Evolutionary conservation across 306 rosid species (phyloP).

Genomic region (Dryas drummondii): DNA sequence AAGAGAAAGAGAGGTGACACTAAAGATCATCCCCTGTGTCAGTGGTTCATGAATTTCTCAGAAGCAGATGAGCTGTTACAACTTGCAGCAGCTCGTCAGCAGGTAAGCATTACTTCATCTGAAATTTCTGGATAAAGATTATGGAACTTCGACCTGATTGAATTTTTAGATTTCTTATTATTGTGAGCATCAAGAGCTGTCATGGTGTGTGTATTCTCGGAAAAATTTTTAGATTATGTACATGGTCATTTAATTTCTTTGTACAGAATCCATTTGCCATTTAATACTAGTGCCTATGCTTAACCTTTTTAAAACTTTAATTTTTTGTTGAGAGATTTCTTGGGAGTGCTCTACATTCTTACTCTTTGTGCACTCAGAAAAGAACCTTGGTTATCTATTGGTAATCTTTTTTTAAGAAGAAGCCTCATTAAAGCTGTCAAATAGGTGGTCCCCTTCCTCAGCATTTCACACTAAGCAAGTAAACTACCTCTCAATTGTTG

Average conservation of each 20-base stretch:
- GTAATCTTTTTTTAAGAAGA: not conserved
- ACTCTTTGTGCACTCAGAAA: not conserved
- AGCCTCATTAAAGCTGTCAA: too few relatives aligned
- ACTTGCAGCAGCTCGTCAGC: slow-evolving; percentile 85
- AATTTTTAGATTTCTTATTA: not conserved
- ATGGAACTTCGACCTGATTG: not conserved
- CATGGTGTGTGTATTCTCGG: not conserved
- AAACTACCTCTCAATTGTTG: too few relatives aligned
- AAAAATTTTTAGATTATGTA: not conserved
- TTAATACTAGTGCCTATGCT: not conserved
- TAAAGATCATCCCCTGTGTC: slow-evolving; percentile 64
- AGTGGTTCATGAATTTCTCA: slow-evolving; percentile 71
- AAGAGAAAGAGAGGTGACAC: slow-evolving; percentile 69
- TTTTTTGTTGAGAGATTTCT: not conserved
- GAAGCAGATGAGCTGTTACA: slow-evolving; percentile 84
- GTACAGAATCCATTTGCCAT: not conserved
- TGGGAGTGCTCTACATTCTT: not conserved
- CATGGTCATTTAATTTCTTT: not conserved
- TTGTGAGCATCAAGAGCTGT: not conserved
- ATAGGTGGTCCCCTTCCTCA: too few relatives aligned
- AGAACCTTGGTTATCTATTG: not conserved
- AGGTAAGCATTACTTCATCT: slow-evolving; percentile 38
- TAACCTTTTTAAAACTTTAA: not conserved
- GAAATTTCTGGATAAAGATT: not conserved
- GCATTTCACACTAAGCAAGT: too few relatives aligned